Evolutionary conservation across 2,329 filamentous ascomycete genomes (phyloP), one percentile per base, ranked within the genome.

Genomic region (Berkeleyomyces basicola): DNA sequence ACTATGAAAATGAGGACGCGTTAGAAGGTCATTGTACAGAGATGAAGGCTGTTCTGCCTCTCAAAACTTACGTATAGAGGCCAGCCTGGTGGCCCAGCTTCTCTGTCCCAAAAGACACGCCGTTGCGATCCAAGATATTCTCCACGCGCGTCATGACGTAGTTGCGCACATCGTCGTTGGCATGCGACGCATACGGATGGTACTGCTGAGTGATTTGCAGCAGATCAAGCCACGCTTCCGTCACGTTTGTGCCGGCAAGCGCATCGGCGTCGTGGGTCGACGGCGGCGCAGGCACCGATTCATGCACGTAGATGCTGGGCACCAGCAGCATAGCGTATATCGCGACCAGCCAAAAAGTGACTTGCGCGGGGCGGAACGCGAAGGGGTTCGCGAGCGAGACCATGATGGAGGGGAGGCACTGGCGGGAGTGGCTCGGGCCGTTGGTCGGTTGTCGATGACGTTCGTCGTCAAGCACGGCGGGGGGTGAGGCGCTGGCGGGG

Each of bases 131-230:
- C 66, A 92, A 72, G 65, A 96, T 93, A 44, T 80, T 76, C 65
- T 84, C 76, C 64, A 95, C 81, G 64, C 90, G 82, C 16, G 75
- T 69, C 65, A 96, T 76, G 42, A 97, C 76, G 78, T 86, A 96
- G 42, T 82, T 76, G 65, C 88, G 84, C 42, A 96, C 84, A 33
- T 83, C 76, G 68, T 96, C 91, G 71, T 96, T 97, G 65, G 82
- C 79, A 64, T 79, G 85, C 67, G 87, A 91, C 74, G 96, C 96
- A 76, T 89, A 96, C 0, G 93, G 92, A 71, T 96, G 93, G 70
- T 87, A 93, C 1, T 79, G 78, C 66, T 78, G 78, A 42, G 87
- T 92, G 58, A 99, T 79, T 62, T 79, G 76, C 65, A 90, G 83
- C 40, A 99, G 78, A 70, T 97, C 91, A 10, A 78, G 74, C 91